Base-by-base conservation (phyloP, 495 filamentous ascomycete species). In the Hypomontagnella monticulosa region DNA sequence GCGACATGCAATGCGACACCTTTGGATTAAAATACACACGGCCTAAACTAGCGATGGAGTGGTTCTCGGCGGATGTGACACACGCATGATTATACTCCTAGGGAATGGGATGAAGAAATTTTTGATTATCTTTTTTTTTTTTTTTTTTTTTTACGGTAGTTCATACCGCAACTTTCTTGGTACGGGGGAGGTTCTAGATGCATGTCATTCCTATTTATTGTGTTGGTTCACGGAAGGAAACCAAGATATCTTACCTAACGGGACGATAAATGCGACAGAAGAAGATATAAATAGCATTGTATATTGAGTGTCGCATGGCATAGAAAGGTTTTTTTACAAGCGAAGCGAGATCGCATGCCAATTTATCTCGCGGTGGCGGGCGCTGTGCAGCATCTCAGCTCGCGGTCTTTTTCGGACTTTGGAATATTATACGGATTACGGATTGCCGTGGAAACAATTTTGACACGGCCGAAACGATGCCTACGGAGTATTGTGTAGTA, bases 1-100 rank as follows among this genome's bases (percentile, higher is more conserved):
- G 52, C 33, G 30, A 52, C 15, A 53, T 63, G 64, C 53, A 34
- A 57, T 52, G 47, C 52, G 52, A 61, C 57, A 9, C 18, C 19
- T 15, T 18, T 47, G 32, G 48, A 27, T 53, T 43, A 55, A 19
- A 42, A 47, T 44, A 50, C 27, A 64, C 46, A 38, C 42, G 40
- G 23, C 40, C 53, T 19, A 38, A 57, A 16, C 12, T 33, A 51
- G 37, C 20, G 16, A 37, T 42, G 48, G 62, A 36, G 46, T 51
- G 33, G 40, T 40, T 16, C 11, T 58, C 36, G 37, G 48, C 16
- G 55, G 49, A 55, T 55, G 37, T 23, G 41, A 60, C 48, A 34
- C 34, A 50, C n/a, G 9, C 37, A 53, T 61, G 63, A n/a, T n/a
- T n/a, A n/a, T 38, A 20, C 19, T 27, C n/a, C 19, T 34, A 42